phyloP scores from a whole-genome alignment of 441 rosid species.

The Pelargonium exstipulatum region DNA sequence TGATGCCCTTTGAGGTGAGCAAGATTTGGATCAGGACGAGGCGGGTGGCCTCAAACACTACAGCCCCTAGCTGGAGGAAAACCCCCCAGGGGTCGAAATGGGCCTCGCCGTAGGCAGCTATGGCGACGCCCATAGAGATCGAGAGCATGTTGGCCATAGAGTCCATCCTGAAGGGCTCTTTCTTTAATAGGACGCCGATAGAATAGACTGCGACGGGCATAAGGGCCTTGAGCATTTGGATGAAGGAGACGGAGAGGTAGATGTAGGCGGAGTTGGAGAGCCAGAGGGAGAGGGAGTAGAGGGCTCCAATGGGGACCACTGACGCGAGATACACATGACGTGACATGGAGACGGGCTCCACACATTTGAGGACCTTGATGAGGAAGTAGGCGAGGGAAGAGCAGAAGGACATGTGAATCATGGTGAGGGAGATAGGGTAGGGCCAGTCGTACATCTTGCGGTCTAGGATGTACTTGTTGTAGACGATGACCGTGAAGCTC shows the following conservation, averaged over 20 bases:
- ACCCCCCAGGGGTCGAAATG: constrained; percentile 89
- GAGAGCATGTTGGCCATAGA: constrained; percentile 88
- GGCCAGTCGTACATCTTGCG: background rate
- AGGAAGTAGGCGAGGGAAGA: background rate
- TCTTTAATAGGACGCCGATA: constrained; percentile 32
- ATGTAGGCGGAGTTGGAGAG: background rate
- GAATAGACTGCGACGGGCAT: background rate
- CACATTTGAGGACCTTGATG: background rate
- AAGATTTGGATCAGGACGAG: constrained; percentile 89
- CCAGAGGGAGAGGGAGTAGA: background rate
- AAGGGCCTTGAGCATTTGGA: constrained; percentile 1
- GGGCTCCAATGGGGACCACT: background rate
- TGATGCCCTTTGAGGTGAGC: constrained; percentile 79
- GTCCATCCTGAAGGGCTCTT: constrained; percentile 57
- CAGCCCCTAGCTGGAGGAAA: constrained; percentile 75
- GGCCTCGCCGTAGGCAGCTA: constrained; percentile 93
- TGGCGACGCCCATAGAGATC: constrained; percentile 78
- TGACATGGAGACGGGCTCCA: background rate
- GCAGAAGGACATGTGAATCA: constrained; percentile 1
- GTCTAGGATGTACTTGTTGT: constrained; percentile 3
- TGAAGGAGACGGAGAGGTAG: constrained; percentile 2
- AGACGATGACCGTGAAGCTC: background rate
- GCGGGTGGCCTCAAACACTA: constrained; percentile 84
- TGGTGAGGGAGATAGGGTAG: constrained; percentile 4
- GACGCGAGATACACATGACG: background rate